Evolutionary conservation across 441 rosid species (phyloP), one percentile per base, ranked within the genome.

Genomic region (Populus hybrid): DNA sequence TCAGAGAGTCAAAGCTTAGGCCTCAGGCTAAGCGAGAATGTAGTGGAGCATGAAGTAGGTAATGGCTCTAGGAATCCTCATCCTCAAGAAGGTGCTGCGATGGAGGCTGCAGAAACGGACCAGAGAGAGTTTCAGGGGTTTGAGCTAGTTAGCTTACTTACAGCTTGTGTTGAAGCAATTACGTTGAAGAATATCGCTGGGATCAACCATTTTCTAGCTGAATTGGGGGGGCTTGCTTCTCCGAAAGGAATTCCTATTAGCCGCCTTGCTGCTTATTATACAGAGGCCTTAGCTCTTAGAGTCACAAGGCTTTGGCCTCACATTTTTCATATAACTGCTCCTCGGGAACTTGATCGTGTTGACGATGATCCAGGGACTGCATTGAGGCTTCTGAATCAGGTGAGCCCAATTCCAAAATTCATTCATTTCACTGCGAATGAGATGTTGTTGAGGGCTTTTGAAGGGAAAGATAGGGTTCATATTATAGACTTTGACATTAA

Each of bases 401-500:
- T 88, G 18, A 92, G 87, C 23, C 99, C 98, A 4, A 92, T 95
- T 77, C 97, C 94, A 2, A 94, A 89, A 87, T 94, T 94, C 78
- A 81, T 95, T 77, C 97, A 95, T 77, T 95, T 92, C 87, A 91
- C 99, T 11, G 87, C 92, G 12, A 95, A 95, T 74, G 97, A 93
- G 94, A 88, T 94, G 42, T 67, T 95, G 83, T 81, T 94, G 77
- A 87, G 97, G 84, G 97, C 97, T 14, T 94, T 95, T 12, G 94
- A 95, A 78, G 97, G 98, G 77, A 94, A 91, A 86, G 98, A 94
- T 83, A 89, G 90, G 84, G 88, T 95, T 70, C 99, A 95, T 85
- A 85, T 95, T 6, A 91, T 95, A 26, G 99, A 95, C 80, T 95
- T 95, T 32, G 99, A 95, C 89, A 90, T 95, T 81, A 92, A 91